These are phyloP conservation scores for Lichtheimia hyalospora DNA, from an alignment of 371 early-diverging fungal genomes.

Conservation along the genomic window DNA sequence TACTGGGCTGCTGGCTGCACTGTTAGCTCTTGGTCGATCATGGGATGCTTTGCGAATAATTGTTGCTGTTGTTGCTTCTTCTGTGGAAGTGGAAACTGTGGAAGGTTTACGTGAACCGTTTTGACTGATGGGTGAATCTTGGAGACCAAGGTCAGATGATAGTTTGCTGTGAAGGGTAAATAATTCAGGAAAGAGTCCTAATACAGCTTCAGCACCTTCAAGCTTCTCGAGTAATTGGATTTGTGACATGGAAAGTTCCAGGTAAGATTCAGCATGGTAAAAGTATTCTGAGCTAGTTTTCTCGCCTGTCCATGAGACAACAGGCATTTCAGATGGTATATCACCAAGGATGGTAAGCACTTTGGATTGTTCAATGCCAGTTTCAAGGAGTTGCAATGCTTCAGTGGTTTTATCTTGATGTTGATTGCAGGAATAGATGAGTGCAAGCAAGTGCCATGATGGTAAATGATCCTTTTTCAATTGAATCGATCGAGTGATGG, in stretches of 20 bases:
- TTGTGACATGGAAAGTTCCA: conserved; percentile 27
- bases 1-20: not conserved
- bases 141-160: conserved; percentile 18
- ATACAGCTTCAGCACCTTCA: conserved; percentile 52
- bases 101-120: not conserved
- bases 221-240: conserved; percentile 23
- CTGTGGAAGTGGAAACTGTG: not conserved
- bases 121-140: not conserved
- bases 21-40: conserved; percentile 5
- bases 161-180: conserved; percentile 64
- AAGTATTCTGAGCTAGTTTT: conserved; percentile 16
- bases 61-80: not conserved
- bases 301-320: conserved; percentile 24
- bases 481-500: conserved; percentile 60
- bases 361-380: conserved; percentile 59
- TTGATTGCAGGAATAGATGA: conserved; percentile 62
- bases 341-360: conserved; percentile 11
- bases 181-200: conserved; percentile 54
- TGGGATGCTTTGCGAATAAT: not conserved
- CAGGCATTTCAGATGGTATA: conserved; percentile 25
- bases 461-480: conserved; percentile 60
- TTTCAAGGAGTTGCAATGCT: conserved; percentile 71
- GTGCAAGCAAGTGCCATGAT: conserved; percentile 85
- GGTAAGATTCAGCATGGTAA: conserved; percentile 24
- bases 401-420: conserved; percentile 19